phyloP scores from a whole-genome alignment of 2,329 filamentous ascomycete species.

The Cladosporium sp. region DNA sequence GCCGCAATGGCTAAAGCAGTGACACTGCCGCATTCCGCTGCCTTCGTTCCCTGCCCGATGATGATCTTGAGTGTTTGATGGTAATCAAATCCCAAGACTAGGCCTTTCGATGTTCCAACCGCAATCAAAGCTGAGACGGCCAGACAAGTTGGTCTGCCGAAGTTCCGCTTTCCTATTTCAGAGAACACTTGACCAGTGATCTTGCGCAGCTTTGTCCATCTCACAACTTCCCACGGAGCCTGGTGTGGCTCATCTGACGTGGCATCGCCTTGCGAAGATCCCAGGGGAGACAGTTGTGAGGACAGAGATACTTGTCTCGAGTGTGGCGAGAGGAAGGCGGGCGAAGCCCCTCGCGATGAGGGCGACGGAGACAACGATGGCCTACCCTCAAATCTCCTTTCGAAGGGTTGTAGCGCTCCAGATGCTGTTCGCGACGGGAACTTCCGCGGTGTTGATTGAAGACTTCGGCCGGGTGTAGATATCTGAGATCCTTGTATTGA shows the following conservation, averaged over 20 bases:
- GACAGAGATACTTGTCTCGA: conserved; percentile 56
- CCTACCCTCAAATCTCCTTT: conserved; percentile 86
- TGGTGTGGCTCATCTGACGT: conserved; percentile 46
- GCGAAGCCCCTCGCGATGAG: conserved; percentile 66
- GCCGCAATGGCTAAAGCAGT: conserved; percentile 86
- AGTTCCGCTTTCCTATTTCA: conserved; percentile 84
- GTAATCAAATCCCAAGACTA: conserved; percentile 95
- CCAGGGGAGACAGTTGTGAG: conserved; percentile 55
- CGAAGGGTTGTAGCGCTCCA: conserved; percentile 85
- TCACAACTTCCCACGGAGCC: conserved; percentile 91
- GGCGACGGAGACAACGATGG: conserved; percentile 58
- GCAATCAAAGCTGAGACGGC: conserved; percentile 83
- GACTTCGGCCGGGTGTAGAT: conserved; percentile 65
- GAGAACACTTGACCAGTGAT: conserved; percentile 86
- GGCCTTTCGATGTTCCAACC: conserved; percentile 86
- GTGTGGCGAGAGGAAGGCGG: conserved; percentile 68
- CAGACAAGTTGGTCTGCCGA: conserved; percentile 85
- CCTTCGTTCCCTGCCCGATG: conserved; percentile 88
- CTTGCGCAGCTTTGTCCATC: conserved; percentile 91
- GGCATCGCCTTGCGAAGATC: conserved; percentile 56
- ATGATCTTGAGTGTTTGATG: conserved; percentile 92
- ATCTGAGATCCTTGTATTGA: conserved; percentile 62
- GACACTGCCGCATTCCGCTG: conserved; percentile 82
- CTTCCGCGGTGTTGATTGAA: conserved; percentile 54
- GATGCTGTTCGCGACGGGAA: conserved; percentile 64